phyloP scores from a whole-genome alignment of 371 early-diverging fungal genomes.

The Apophysomyces elegans region DNA sequence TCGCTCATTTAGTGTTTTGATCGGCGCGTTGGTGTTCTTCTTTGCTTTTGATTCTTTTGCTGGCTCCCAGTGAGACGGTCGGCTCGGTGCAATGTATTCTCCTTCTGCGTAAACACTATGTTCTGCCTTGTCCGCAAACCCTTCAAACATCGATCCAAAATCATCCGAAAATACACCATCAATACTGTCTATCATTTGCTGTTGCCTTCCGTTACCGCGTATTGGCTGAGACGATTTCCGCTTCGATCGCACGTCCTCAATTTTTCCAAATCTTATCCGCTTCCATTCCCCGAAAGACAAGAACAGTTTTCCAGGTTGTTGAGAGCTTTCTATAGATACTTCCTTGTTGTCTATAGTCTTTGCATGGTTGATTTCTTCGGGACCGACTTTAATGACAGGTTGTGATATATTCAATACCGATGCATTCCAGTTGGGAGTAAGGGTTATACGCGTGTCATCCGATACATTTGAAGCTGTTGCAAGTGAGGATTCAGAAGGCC shows the following conservation, averaged over 20 bases:
- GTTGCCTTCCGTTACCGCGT: conserved; percentile 8
- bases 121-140: conserved; percentile 15
- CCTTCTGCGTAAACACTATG: conserved; percentile 37
- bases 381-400: too few relatives aligned
- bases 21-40: conserved; percentile 27
- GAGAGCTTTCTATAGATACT: background rate
- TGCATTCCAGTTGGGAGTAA: too few relatives aligned
- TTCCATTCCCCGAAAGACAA: conserved; percentile 2
- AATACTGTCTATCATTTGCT: conserved; percentile 50
- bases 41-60: conserved; percentile 13
- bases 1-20: conserved; percentile 71
- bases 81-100: conserved; percentile 37
- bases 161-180: conserved; percentile 55
- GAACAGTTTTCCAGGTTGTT: conserved; percentile 1
- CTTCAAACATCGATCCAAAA: conserved; percentile 54
- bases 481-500: too few relatives aligned
- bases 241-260: background rate
- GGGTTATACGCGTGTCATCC: too few relatives aligned
- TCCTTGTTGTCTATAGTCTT: background rate
- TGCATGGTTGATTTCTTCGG: too few relatives aligned
- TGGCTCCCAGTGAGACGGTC: background rate
- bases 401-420: too few relatives aligned
- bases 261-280: background rate
- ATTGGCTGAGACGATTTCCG: background rate
- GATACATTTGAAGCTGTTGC: too few relatives aligned